Conservation (phyloP, 75 land plant species). For the Chamaecyparis obtusa region DNA sequence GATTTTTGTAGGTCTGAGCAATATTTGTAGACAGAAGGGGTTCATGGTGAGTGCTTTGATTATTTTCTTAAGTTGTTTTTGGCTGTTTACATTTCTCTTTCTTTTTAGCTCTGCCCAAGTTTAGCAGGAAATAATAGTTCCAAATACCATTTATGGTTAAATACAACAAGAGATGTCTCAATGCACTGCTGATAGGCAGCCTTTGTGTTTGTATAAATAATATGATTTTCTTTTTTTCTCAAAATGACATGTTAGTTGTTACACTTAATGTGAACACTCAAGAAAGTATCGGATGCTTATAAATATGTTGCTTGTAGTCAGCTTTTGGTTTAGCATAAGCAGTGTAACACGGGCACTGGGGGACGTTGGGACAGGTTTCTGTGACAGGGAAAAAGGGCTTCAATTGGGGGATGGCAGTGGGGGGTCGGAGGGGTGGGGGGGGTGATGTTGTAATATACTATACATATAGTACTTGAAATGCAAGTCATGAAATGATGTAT, state of each 20-base stretch:
- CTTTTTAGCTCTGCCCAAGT: too few relatives aligned
- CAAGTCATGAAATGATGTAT: too few relatives aligned
- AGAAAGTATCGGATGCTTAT: slow-evolving; percentile 1
- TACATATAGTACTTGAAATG: too few relatives aligned
- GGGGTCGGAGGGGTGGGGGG: too few relatives aligned
- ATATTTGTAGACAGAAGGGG: slow-evolving; percentile 22
- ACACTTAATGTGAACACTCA: background rate
- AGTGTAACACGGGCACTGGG: too few relatives aligned
- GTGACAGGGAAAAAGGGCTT: too few relatives aligned
- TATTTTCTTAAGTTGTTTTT: background rate
- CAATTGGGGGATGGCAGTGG: too few relatives aligned
- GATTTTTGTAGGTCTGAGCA: slow-evolving; percentile 30
- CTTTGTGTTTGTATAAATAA: background rate
- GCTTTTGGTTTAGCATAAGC: background rate
- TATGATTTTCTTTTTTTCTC: background rate
- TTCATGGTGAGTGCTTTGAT: slow-evolving; percentile 13
- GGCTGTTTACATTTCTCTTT: background rate
- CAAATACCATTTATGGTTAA: background rate
- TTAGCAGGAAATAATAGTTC: background rate
- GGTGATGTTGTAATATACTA: too few relatives aligned
- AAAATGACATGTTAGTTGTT: background rate
- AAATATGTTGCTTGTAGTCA: background rate
- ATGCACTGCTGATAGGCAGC: background rate
- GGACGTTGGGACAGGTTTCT: too few relatives aligned
- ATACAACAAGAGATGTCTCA: background rate